A percentile compares a stretch with the other conserved stretches of the same genome.
phyloP scores from a whole-genome alignment of 106 monocot genomes.

The Narthecium ossifragum region DNA sequence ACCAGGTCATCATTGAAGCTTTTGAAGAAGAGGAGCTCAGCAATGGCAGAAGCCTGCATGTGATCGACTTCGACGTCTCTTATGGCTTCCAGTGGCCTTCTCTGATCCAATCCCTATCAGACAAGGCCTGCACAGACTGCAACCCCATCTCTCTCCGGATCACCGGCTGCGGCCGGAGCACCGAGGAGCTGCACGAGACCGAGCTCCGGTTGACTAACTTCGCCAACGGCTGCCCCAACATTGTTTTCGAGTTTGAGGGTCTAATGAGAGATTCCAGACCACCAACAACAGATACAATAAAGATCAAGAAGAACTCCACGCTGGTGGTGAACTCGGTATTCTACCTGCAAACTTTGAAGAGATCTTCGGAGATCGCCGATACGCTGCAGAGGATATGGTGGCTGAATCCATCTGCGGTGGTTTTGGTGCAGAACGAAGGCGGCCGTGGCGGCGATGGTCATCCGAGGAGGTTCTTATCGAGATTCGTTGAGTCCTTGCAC shows the following conservation, averaged over 20 bases:
- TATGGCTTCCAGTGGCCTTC: conserved; percentile 80
- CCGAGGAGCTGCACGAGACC: conserved; percentile 35
- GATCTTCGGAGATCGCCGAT: conserved; percentile 9
- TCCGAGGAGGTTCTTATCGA: conserved; percentile 17
- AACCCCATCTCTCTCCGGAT: conserved; percentile 34
- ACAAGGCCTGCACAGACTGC: conserved; percentile 26
- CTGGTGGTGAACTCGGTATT: conserved; percentile 46
- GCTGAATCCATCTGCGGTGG: conserved; percentile 38
- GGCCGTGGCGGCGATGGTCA: conserved; percentile 2
- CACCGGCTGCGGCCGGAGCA: conserved; percentile 35
- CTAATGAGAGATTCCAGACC: conserved; percentile 8
- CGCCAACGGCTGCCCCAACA: conserved; percentile 35
- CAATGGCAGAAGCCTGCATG: conserved; percentile 28
- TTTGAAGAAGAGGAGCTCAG: conserved; percentile 30
- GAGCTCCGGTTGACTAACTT: conserved; percentile 34
- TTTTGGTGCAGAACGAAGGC: conserved; percentile 45
- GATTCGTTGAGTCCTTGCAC: conserved; percentile 27
- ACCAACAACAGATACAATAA: background rate
- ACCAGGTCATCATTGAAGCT: conserved; percentile 53
- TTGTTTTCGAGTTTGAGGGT: conserved; percentile 44
- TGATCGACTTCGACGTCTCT: conserved; percentile 52
- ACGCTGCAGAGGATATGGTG: conserved; percentile 16
- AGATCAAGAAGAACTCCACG: conserved; percentile 19
- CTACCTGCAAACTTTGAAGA: conserved; percentile 25
- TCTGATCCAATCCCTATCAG: conserved; percentile 59